Percentiles rank a stretch among this genome's conserved stretches.
phyloP scores from a whole-genome alignment of 768 basidiomycete species.

The Auriscalpium orientale region DNA sequence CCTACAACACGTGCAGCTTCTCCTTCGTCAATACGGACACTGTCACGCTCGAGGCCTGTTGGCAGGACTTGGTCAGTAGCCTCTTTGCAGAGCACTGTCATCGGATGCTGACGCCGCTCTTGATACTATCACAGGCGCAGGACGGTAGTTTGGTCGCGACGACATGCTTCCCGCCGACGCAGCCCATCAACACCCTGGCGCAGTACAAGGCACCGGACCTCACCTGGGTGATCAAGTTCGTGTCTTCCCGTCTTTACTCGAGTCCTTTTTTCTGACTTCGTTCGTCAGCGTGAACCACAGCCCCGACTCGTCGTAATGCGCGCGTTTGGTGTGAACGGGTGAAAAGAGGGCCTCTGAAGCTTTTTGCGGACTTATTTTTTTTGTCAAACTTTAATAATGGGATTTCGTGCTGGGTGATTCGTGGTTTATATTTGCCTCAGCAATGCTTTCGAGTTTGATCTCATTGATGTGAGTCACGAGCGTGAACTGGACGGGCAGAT shows the following conservation, averaged over 20 bases:
- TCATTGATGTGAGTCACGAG: too few species aligned
- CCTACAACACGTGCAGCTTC: slow-evolving; percentile 19
- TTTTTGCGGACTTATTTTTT: too few species aligned
- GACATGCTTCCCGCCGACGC: slow-evolving; percentile 1
- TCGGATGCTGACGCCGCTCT: not conserved
- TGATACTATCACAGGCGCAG: not conserved
- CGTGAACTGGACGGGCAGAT: not conserved
- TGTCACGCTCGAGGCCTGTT: slow-evolving; percentile 5
- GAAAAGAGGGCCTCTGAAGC: too few species aligned
- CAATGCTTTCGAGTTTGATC: too few species aligned
- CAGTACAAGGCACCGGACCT: not conserved
- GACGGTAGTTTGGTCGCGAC: not conserved
- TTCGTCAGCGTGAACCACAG: not conserved
- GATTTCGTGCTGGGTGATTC: too few species aligned
- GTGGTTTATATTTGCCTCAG: too few species aligned
- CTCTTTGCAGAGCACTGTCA: not conserved
- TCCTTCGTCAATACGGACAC: slow-evolving; percentile 19
- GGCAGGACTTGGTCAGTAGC: not conserved
- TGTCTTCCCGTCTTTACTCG: not conserved
- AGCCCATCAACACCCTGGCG: not conserved
- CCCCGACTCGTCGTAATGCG: not conserved
- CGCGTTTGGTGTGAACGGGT: too few species aligned
- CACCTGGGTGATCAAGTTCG: not conserved
- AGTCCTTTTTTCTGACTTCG: not conserved
- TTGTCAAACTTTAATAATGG: too few species aligned